Conservation (phyloP, 2,329 filamentous ascomycete species). For the Penicillium sp. region DNA sequence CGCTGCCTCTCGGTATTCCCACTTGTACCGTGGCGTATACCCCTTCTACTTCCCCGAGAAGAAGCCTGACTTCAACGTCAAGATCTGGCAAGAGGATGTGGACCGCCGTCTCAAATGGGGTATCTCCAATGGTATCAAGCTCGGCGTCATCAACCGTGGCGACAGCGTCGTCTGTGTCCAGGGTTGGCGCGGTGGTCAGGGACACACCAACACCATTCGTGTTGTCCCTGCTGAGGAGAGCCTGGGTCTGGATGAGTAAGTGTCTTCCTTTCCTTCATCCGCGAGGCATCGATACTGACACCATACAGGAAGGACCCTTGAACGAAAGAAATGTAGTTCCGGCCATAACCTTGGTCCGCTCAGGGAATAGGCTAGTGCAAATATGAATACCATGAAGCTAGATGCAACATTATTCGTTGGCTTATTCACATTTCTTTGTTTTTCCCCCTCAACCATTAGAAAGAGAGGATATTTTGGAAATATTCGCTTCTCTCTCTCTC, state of each 20-base stretch:
- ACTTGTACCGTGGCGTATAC: conserved; percentile 96
- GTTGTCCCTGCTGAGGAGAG: conserved; percentile 47
- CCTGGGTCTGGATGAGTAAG: conserved; percentile 31
- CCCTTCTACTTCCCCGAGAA: conserved; percentile 90
- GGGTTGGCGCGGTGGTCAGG: conserved; percentile 65
- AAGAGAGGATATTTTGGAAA: background rate
- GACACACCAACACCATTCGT: conserved; percentile 63
- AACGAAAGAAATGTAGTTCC: background rate
- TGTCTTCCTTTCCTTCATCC: background rate
- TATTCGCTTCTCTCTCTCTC: background rate
- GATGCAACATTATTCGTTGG: background rate
- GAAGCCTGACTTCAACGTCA: conserved; percentile 90
- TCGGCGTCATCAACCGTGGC: conserved; percentile 74
- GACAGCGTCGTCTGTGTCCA: conserved; percentile 66
- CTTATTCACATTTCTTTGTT: background rate
- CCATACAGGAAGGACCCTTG: background rate
- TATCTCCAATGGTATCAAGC: conserved; percentile 78
- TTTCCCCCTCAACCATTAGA: background rate
- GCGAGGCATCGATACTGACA: background rate
- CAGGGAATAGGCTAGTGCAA: background rate
- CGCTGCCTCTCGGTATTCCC: conserved; percentile 80
- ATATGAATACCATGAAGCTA: background rate
- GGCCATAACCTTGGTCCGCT: background rate
- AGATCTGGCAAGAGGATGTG: conserved; percentile 98
- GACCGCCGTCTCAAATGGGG: conserved; percentile 98